Percentiles rank a stretch among this genome's conserved stretches.
phyloP scores from a whole-genome alignment of 495 filamentous ascomycete species.

The Hyaloscypha variabilis region DNA sequence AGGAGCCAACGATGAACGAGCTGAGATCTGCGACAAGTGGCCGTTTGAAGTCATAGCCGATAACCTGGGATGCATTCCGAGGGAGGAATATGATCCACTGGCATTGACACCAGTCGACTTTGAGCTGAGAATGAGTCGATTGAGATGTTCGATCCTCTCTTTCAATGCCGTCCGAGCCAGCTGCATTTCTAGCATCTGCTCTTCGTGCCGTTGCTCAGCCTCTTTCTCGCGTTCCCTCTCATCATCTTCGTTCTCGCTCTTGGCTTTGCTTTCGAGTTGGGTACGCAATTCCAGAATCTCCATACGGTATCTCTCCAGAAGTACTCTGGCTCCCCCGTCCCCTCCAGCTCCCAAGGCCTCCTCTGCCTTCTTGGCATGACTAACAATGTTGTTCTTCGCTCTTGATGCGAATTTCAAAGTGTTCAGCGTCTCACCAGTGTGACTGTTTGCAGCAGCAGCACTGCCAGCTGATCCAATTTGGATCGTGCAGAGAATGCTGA shows the following conservation, averaged over 20 bases:
- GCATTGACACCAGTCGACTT: slow-evolving; percentile 93
- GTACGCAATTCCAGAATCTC: slow-evolving; percentile 83
- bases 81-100: slow-evolving; percentile 68
- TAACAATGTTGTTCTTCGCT: slow-evolving; percentile 97
- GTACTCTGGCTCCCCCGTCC: slow-evolving; percentile 81
- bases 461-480: slow-evolving; percentile 72
- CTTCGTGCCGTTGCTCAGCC: slow-evolving; percentile 83
- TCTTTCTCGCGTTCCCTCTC: slow-evolving; percentile 78
- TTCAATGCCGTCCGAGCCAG: slow-evolving; percentile 93
- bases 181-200: slow-evolving; percentile 98
- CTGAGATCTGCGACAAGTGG: slow-evolving; percentile 52
- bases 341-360: slow-evolving; percentile 76
- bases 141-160: slow-evolving; percentile 96
- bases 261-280: slow-evolving; percentile 80
- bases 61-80: slow-evolving; percentile 69
- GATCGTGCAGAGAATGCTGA: slow-evolving; percentile 96
- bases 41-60: slow-evolving; percentile 50
- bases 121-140: slow-evolving; percentile 91
- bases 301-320: slow-evolving; percentile 92
- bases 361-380: slow-evolving; percentile 93
- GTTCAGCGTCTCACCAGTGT: slow-evolving; percentile 88
- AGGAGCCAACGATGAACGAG: slow-evolving; percentile 72
- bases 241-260: slow-evolving; percentile 66
- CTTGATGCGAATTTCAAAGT: slow-evolving; percentile 96
- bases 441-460: slow-evolving; percentile 61